Conservation (phyloP, 805 yeast genomes). For the Monosporozyma unispora region DNA sequence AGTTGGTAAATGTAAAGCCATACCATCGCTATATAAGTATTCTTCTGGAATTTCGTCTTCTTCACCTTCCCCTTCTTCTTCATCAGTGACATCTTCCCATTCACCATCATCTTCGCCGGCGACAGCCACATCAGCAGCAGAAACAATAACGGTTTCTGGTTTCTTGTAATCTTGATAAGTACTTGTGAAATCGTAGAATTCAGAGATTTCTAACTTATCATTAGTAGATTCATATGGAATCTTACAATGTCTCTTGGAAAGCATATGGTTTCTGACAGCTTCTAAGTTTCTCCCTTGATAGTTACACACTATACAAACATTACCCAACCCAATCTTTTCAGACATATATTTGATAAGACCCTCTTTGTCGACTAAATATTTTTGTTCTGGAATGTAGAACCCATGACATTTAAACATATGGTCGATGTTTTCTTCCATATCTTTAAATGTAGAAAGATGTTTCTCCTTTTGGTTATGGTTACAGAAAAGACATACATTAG, state of each 20-base stretch:
- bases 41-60: slow-evolving; percentile 31
- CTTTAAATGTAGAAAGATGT: slow-evolving; percentile 29
- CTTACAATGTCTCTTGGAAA: slow-evolving; percentile 74
- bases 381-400: slow-evolving; percentile 77
- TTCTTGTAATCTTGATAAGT: slow-evolving; percentile 39
- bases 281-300: slow-evolving; percentile 80
- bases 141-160: slow-evolving; percentile 14
- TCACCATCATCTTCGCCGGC: slow-evolving; percentile 26
- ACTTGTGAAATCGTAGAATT: slow-evolving; percentile 80
- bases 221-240: slow-evolving; percentile 82
- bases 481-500: slow-evolving; percentile 49
- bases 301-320: slow-evolving; percentile 74
- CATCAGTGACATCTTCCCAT: slow-evolving; percentile 28
- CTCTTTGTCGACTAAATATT: slow-evolving; percentile 54
- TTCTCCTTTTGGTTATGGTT: slow-evolving; percentile 30
- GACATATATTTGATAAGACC: slow-evolving; percentile 75
- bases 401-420: slow-evolving; percentile 82
- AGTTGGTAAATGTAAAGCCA: slow-evolving; percentile 69
- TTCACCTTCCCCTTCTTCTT: slow-evolving; percentile 26
- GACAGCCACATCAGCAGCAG: slow-evolving; percentile 27
- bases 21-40: slow-evolving; percentile 49
- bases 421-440: slow-evolving; percentile 36
- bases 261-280: slow-evolving; percentile 88
- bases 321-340: slow-evolving; percentile 88
- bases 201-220: slow-evolving; percentile 80